These are phyloP conservation scores for Pichia sp. DNA, from an alignment of 1,139 yeast species.

Conservation along the genomic window DNA sequence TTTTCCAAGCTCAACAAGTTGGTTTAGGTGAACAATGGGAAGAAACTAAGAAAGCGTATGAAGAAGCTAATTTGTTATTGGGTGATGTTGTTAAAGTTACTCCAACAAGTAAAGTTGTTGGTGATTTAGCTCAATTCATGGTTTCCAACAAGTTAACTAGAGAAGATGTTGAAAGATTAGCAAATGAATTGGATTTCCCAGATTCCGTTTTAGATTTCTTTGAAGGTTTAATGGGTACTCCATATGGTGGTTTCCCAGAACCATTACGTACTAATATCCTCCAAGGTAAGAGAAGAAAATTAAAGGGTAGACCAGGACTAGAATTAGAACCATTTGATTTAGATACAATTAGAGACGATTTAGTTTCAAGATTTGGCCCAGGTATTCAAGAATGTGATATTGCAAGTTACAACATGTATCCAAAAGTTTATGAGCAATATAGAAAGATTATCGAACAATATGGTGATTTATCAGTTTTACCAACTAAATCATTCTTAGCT, in stretches of 20 bases:
- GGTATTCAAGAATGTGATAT: constrained; percentile 73
- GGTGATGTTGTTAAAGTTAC: constrained; percentile 98
- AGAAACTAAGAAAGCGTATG: constrained; percentile 90
- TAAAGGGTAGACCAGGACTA: constrained; percentile 86
- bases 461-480: constrained; percentile 90
- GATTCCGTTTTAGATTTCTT: constrained; percentile 95
- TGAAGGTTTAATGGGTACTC: constrained; percentile 99
- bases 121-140: constrained; percentile 98
- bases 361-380: constrained; percentile 53
- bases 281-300: constrained; percentile 83
- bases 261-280: constrained; percentile 89
- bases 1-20: constrained; percentile 98
- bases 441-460: constrained; percentile 66
- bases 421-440: constrained; percentile 89
- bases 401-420: constrained; percentile 96
- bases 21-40: constrained; percentile 96
- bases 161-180: constrained; percentile 82
- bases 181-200: constrained; percentile 92
- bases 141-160: constrained; percentile 83
- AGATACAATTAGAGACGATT: constrained; percentile 60
- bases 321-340: constrained; percentile 79
- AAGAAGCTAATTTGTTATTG: constrained; percentile 77
- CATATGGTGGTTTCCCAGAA: constrained; percentile 99
- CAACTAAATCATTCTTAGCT: constrained; percentile 83
- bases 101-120: constrained; percentile 98